A percentile compares a stretch with the other conserved stretches of the same genome.
Conservation (phyloP, 108 stramenopile genomes). For the Epipyxis sp. region DNA sequence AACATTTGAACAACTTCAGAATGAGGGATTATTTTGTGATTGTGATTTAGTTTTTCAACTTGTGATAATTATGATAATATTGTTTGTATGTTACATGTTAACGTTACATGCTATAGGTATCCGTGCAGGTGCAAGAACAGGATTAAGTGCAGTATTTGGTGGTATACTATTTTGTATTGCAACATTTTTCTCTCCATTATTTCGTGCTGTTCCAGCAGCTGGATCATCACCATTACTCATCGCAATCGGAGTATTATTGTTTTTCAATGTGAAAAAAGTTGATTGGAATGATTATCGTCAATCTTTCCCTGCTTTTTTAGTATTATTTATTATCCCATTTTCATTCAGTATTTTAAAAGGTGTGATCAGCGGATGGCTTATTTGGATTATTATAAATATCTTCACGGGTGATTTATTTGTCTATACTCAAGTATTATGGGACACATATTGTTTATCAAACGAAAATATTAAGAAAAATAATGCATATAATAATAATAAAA, state of each 20-base stretch:
- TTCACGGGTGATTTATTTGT: conserved; percentile 10
- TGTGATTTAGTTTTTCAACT: too few relatives aligned
- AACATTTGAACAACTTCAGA: too few relatives aligned
- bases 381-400: not conserved
- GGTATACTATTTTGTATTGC: not conserved
- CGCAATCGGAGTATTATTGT: not conserved
- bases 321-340: not conserved
- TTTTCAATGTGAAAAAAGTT: not conserved
- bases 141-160: not conserved
- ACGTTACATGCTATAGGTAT: not conserved
- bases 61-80: too few relatives aligned
- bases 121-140: not conserved
- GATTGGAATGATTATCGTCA: not conserved
- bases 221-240: not conserved
- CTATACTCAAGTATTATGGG: too few relatives aligned
- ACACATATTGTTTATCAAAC: too few relatives aligned
- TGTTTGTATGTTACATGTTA: too few relatives aligned
- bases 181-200: not conserved
- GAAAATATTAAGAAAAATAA: too few relatives aligned
- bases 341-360: not conserved
- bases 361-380: not conserved
- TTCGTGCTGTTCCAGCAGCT: not conserved
- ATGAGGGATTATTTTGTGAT: too few relatives aligned
- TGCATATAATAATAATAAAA: too few relatives aligned
- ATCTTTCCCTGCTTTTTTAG: not conserved